phyloP scores from a whole-genome alignment of 1,284 basidiomycete species.

The Golubevia sp. region DNA sequence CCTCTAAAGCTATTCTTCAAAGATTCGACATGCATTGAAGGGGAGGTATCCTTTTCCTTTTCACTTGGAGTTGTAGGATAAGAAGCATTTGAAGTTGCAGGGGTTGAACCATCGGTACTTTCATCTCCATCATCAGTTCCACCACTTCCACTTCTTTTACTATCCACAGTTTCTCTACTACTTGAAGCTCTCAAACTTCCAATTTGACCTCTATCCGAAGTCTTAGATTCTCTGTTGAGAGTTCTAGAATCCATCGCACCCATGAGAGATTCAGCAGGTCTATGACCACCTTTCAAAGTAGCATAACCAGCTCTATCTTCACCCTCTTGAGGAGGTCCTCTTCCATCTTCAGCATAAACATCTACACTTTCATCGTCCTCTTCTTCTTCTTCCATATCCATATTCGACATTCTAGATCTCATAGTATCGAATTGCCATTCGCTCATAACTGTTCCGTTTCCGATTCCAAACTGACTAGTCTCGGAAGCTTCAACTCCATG shows the following conservation, averaged over 20 bases:
- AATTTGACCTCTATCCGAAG: slow-evolving; percentile 5
- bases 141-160: too few relatives aligned
- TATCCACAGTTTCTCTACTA: slow-evolving; percentile 4
- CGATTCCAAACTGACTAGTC: slow-evolving; percentile 12
- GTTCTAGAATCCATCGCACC: slow-evolving; percentile 25
- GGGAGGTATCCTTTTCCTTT: slow-evolving; percentile 6
- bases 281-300: slow-evolving; percentile 36
- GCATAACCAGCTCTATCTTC: slow-evolving; percentile 58
- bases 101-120: slow-evolving; percentile 9
- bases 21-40: slow-evolving; percentile 36
- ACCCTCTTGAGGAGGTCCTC: slow-evolving; percentile 46
- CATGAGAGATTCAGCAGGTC: slow-evolving; percentile 37
- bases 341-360: slow-evolving; percentile 39
- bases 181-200: slow-evolving; percentile 8
- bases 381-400: slow-evolving; percentile 67
- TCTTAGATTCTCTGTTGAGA: background rate
- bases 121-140: background rate
- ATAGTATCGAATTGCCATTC: slow-evolving; percentile 97
- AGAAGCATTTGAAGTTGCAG: slow-evolving; percentile 35
- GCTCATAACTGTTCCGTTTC: slow-evolving; percentile 71
- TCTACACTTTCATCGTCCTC: slow-evolving; percentile 62
- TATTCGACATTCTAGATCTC: slow-evolving; percentile 68
- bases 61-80: slow-evolving; percentile 24
- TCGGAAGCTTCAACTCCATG: slow-evolving; percentile 11
- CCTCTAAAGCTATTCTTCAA: slow-evolving; percentile 30